Evolutionary conservation across 1,284 basidiomycete species (phyloP), one percentile per base, ranked within the genome.

Genomic region (Phlebopus sp.): DNA sequence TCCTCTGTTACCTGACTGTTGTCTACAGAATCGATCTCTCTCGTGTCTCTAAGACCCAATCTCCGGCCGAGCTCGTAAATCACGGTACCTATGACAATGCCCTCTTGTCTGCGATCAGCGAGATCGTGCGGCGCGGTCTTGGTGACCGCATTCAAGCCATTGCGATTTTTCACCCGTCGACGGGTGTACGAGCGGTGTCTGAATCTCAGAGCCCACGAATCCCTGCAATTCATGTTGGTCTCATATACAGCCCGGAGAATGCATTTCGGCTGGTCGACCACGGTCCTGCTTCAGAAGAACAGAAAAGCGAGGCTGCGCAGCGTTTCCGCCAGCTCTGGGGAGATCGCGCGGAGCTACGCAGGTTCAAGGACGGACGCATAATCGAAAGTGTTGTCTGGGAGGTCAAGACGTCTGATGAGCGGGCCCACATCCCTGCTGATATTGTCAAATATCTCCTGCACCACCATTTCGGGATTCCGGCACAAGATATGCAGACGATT

Each of bases 331-430:
- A 82, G 3, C 77, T 99, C 53, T 99, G 97, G 97, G 96, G 95
- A 1, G 75, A 83, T 42, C 91, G 92, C 63, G 86, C 95, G 0
- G 96, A 99, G 65, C 73, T 98, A 17, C 81, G 97, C n/a, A 82
- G 96, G 15, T 99, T 99, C 77, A 95, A 97, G 66, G 95, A 99
- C 60, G 96, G 96, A 0, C 79, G 87, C 5, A 98, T 99, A 53
- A 67, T 82, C 6, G 92, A 98, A 67, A 93, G 90, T 62, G 92
- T 99, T 11, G 93, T 98, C 0, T 99, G 97, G 97, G 81, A 88
- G 6, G 79, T 86, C 13, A 77, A 76, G 53, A 82, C 75, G 5
- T 74, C 76, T 0, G 90, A 92, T 52, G 91, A 94, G 54, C 84
- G 90, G 7, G 76, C 82, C 2, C 79, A 85, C 43, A 85, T 99